A percentile compares a stretch with the other conserved stretches of the same genome.
Conservation (phyloP, 139 green algal species). For the Diplosphaera chodatii region DNA sequence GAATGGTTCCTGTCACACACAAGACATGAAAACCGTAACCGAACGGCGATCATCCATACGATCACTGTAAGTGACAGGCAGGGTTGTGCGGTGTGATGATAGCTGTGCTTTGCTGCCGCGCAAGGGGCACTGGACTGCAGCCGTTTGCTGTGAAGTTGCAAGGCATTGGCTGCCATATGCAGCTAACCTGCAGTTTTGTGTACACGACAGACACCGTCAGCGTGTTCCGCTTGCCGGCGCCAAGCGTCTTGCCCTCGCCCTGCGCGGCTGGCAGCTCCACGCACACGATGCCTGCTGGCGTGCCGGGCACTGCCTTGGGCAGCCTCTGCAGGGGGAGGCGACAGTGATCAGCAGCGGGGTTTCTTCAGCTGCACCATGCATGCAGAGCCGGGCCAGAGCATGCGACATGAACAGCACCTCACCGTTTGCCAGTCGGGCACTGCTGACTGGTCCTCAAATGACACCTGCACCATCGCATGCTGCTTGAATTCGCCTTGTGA, state of each 20-base stretch:
- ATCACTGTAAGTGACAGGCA: too few species aligned
- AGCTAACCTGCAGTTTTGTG: conserved; percentile 23
- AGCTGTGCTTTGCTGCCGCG: too few species aligned
- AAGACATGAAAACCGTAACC: too few species aligned
- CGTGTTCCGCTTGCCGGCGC: neutral
- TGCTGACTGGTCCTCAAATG: neutral
- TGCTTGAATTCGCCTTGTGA: too few species aligned
- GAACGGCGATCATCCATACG: too few species aligned
- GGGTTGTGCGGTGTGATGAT: too few species aligned
- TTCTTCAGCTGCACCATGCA: too few species aligned
- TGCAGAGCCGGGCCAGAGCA: too few species aligned
- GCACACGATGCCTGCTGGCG: conserved; percentile 35
- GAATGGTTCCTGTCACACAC: conserved; percentile 30
- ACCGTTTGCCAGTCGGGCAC: neutral
- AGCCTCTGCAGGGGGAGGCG: neutral
- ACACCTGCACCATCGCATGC: neutral
- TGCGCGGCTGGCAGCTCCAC: conserved; percentile 23
- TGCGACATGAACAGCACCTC: conserved; percentile 6
- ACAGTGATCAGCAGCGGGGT: too few species aligned
- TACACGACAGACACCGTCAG: conserved; percentile 21
- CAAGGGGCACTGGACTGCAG: neutral
- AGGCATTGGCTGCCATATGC: too few species aligned
- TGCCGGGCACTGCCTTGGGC: conserved; percentile 4
- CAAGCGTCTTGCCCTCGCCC: conserved; percentile 12
- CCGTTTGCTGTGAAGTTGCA: neutral